Conservation (phyloP, 2,329 filamentous ascomycete species). For the Celoporthe dispersa region DNA sequence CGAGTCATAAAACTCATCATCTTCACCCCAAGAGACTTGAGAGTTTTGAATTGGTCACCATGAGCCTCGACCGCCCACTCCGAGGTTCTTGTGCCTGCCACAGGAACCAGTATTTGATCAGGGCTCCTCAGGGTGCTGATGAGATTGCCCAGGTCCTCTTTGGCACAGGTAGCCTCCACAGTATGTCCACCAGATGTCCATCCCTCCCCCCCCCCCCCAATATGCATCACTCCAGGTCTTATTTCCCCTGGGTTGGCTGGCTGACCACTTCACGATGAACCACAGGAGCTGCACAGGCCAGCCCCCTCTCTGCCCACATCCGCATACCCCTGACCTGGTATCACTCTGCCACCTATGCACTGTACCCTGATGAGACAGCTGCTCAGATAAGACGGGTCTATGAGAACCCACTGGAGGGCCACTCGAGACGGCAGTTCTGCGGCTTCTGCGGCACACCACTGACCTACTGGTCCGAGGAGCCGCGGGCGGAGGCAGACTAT, state of each 20-base stretch:
- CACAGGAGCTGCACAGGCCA: conserved; percentile 67
- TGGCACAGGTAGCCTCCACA: conserved; percentile 69
- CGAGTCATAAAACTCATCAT: too few species aligned
- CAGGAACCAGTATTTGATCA: conserved; percentile 79
- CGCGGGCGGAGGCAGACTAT: conserved; percentile 71
- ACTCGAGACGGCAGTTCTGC: conserved; percentile 79
- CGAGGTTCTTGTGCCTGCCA: conserved; percentile 84
- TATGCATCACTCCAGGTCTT: too few species aligned
- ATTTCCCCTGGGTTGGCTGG: too few species aligned
- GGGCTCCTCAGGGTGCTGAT: conserved; percentile 63
- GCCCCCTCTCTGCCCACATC: conserved; percentile 79
- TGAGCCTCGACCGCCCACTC: conserved; percentile 59
- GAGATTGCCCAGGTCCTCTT: conserved; percentile 73
- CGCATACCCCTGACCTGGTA: conserved; percentile 84
- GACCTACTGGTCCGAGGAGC: conserved; percentile 80
- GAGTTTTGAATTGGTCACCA: conserved; percentile 32
- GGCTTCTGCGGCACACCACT: conserved; percentile 89
- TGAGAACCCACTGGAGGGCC: conserved; percentile 59
- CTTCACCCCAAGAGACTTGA: neutral
- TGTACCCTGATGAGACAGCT: conserved; percentile 78
- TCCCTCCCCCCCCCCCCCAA: too few species aligned
- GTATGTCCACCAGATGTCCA: conserved; percentile 67
- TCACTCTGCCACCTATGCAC: conserved; percentile 73
- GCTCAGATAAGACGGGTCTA: conserved; percentile 69
- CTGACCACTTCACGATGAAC: conserved; percentile 9